Evolutionary conservation across 164 flowering plant genomes (phyloP), one percentile per base, ranked within the genome.

Genomic region (Dillenia suffruticosa): DNA sequence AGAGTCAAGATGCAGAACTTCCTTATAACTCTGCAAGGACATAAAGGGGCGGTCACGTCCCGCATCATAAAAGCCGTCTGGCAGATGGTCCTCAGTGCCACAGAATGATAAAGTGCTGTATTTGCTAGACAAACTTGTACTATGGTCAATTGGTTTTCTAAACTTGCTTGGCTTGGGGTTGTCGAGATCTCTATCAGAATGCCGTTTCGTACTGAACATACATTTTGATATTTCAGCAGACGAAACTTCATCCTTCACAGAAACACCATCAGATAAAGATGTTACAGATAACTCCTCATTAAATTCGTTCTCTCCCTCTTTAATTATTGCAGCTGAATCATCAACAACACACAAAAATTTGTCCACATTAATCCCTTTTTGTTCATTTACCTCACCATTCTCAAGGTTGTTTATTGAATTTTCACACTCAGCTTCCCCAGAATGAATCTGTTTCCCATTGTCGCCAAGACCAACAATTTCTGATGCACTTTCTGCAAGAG

Each of bases 51-150:
- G 78, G 70, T 86, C 96, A 59, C 96, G 90, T 8, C 99, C 99
- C 8, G 96, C 96, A 79, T 94, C 99, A 82, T 88, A 94, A 72
- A 94, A 94, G 5, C 99, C 97, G 81, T 94, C 99, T 54, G 89
- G 84, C 48, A 94, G 68, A 68, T 49, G 73, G 72, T 94, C 99
- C 60, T 79, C 77, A 62, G 64, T 61, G 66, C 90, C 63, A 71
- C 97, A 94, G 56, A 81, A 84, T 65, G 99, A 94, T 51, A 63
- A 66, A 24, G 22, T 63, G 60, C 82, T 88, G 64, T 89, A 94
- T 71, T 88, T 85, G 70, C 63, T 54, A 19, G 97, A 85, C 57
- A 88, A 40, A 64, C 53, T 68, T 46, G 66, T 63, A 51, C 63
- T 58, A 46, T 77, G 74, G 22, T 67, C 76, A 16, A 65, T 49